Base-by-base conservation (phyloP, 2,329 filamentous ascomycete species). In the Cladosporium sp. region DNA sequence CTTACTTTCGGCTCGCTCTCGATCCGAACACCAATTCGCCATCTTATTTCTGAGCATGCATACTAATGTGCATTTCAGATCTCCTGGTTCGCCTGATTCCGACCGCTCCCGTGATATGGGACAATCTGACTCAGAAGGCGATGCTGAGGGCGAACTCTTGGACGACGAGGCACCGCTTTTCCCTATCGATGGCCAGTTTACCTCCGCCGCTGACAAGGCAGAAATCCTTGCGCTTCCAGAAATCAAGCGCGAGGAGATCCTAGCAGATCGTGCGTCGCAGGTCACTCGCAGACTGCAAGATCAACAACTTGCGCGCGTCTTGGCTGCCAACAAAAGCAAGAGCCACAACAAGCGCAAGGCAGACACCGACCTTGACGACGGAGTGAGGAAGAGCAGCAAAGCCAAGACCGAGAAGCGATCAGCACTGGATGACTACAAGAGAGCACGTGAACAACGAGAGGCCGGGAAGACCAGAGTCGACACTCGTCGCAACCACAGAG, bases 21-120 rank as follows among this genome's bases (percentile, higher is more conserved):
- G 30, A 34, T 34, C 2, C 9, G 30, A 34, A 34, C 42, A 28
- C 36, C 55, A 37, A 12, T 55, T 42, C 61, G 52, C 42, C 58
- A 52, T 63, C 64, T 59, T 60, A 60, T 34, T 38, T 65, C 60
- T 52, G 63, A 45, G 51, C 62, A 59, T 42, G 57, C 60, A 52
- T 60, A 17, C 39, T 38, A 39, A 52, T 28, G 14, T 17, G 20
- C 39, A 15, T 22, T 40, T 14, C 40, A 56, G 45, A 20, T 51
- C 59, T 15, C 43, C 43, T 55, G 45, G 39, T 14, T 66, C 65
- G 20, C 58, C 64, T 11, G 56, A 47, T 30, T 96, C 91, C 5
- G 83, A 89, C 55, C 84, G 88, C 68, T 96, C 92, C 11, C 92
- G 87, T 20, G 88, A 90, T 20, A 96, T 96, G 91, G 91, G 93